Conservation (phyloP, 306 rosid species). For the Ziziphus jujuba region DNA sequence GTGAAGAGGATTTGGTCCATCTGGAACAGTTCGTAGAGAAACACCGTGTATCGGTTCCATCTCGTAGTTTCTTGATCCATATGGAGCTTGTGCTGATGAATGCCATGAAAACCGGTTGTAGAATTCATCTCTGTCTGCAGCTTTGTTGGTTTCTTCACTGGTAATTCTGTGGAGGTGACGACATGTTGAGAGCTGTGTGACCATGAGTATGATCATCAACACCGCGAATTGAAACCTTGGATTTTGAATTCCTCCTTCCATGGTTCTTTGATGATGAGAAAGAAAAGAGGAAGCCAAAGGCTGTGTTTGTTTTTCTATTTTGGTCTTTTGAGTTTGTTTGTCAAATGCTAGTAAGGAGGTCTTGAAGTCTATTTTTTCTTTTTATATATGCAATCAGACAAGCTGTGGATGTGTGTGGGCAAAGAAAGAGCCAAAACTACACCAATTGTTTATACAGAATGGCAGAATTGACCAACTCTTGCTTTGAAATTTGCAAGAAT, state of each 20-base stretch:
- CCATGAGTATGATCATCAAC: constrained; percentile 47
- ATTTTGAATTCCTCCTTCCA: constrained; percentile 45
- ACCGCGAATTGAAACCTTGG: constrained; percentile 32
- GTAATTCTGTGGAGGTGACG: constrained; percentile 37
- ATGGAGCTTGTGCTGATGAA: constrained; percentile 39
- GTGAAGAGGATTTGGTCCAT: constrained; percentile 91
- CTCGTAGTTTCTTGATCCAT: constrained; percentile 28
- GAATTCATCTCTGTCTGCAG: constrained; percentile 25
- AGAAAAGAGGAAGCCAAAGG: constrained; percentile 25
- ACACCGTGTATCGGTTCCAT: constrained; percentile 38
- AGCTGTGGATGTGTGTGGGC: constrained; percentile 37
- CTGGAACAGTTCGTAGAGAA: constrained; percentile 68
- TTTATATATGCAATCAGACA: constrained; percentile 40
- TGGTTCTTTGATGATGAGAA: constrained; percentile 15
- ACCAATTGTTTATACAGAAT: constrained; percentile 34
- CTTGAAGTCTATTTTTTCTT: constrained; percentile 25
- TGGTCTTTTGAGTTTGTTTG: not conserved
- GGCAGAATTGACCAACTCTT: constrained; percentile 50
- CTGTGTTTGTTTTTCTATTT: constrained; percentile 24
- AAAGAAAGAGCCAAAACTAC: constrained; percentile 46
- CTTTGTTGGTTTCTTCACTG: constrained; percentile 40
- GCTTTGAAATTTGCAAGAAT: constrained; percentile 17
- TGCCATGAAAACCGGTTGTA: constrained; percentile 45
- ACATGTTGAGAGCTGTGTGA: constrained; percentile 50
- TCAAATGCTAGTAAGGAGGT: constrained; percentile 13